Conservation (phyloP, 352 stramenopile genomes). For the Nothophytophthora sp. region DNA sequence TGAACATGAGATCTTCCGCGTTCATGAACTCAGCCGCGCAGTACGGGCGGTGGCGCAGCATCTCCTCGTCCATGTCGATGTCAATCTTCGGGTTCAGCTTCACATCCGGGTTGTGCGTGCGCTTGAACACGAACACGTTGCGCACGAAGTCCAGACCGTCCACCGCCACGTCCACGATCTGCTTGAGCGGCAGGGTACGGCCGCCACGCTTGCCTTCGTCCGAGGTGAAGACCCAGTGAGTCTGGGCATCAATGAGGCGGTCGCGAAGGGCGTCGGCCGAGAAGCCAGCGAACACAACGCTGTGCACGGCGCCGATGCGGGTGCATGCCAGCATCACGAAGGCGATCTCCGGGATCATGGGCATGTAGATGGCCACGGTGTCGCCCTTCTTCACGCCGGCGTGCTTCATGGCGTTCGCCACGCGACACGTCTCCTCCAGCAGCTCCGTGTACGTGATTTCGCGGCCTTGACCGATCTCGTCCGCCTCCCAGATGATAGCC, state of each 20-base stretch:
- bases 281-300: slow-evolving; percentile 97
- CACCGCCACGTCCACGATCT: slow-evolving; percentile 95
- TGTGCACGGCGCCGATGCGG: slow-evolving; percentile 97
- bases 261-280: slow-evolving; percentile 94
- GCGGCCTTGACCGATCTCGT: slow-evolving; percentile 92
- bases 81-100: slow-evolving; percentile 84
- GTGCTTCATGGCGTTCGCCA: slow-evolving; percentile 96
- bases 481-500: slow-evolving; percentile 97
- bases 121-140: slow-evolving; percentile 96
- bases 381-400: slow-evolving; percentile 92
- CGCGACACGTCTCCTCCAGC: slow-evolving; percentile 70
- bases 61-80: slow-evolving; percentile 93
- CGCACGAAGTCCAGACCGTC: slow-evolving; percentile 88
- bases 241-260: slow-evolving; percentile 92
- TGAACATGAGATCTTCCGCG: slow-evolving; percentile 96
- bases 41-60: slow-evolving; percentile 91
- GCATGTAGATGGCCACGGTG: slow-evolving; percentile 98
- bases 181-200: slow-evolving; percentile 93
- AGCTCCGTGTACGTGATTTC: slow-evolving; percentile 52
- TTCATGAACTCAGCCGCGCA: slow-evolving; percentile 96
- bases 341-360: slow-evolving; percentile 98
- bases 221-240: slow-evolving; percentile 92
- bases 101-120: slow-evolving; percentile 73
- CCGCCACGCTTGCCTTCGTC: slow-evolving; percentile 94
- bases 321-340: slow-evolving; percentile 98